phyloP scores from a whole-genome alignment of 768 basidiomycete genomes.

The Russula sp. region DNA sequence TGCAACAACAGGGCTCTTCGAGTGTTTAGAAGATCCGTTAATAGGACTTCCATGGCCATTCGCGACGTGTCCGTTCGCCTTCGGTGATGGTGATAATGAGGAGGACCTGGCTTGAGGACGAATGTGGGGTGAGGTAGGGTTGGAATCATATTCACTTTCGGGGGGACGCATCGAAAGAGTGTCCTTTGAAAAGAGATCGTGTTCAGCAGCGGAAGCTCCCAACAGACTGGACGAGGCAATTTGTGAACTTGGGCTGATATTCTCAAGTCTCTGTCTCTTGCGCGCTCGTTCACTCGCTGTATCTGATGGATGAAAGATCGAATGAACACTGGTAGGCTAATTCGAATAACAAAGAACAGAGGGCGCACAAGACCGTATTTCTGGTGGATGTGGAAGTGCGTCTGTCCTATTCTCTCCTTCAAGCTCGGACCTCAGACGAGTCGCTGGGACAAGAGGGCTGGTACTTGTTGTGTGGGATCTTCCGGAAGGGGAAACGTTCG shows the following conservation, averaged over 20 bases:
- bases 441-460: slow-evolving; percentile 20
- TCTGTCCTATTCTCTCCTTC: slow-evolving; percentile 21
- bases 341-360: neutral
- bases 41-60: slow-evolving; percentile 31
- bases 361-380: slow-evolving; percentile 10
- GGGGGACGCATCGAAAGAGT: slow-evolving; percentile 20
- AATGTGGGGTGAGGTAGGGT: slow-evolving; percentile 14
- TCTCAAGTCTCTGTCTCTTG: slow-evolving; percentile 64
- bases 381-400: slow-evolving; percentile 4
- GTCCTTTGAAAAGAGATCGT: slow-evolving; percentile 20
- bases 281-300: slow-evolving; percentile 34
- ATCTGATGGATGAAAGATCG: slow-evolving; percentile 3
- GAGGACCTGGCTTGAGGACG: slow-evolving; percentile 15
- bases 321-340: neutral
- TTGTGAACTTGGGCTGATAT: slow-evolving; percentile 29
- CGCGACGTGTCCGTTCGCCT: slow-evolving; percentile 14
- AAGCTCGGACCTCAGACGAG: slow-evolving; percentile 21
- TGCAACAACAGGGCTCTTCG: slow-evolving; percentile 43
- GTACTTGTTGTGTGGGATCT: slow-evolving; percentile 13
- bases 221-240: slow-evolving; percentile 31
- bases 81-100: slow-evolving; percentile 13
- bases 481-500: neutral
- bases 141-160: slow-evolving; percentile 18
- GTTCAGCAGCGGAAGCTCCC: slow-evolving; percentile 20
- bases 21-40: slow-evolving; percentile 44